Base-by-base conservation (phyloP, 2,329 filamentous ascomycete genomes). In the Phialophora chinensis region DNA sequence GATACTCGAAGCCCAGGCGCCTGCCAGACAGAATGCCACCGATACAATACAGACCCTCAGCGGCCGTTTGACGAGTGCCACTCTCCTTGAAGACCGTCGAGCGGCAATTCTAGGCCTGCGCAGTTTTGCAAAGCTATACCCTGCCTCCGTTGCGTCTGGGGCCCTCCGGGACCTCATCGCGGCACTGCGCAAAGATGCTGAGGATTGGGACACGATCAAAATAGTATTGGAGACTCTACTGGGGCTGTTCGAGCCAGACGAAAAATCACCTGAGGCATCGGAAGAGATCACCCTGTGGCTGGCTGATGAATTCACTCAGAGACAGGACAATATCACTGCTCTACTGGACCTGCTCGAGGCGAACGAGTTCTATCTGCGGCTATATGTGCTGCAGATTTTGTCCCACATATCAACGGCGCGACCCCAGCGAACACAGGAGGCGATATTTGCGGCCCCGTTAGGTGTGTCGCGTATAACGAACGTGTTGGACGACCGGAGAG, bases 281-380 rank as follows among this genome's bases (percentile, higher is more conserved):
- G 94, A 98, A 71, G 95, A 99, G 79, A 96, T 99, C 73, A 91
- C 91, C 20, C 83, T 98, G 31, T 99, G 95, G 93, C 85, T 99
- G 66, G 95, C 95, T 62, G 95, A 99, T 79, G 94, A 98, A 79
- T 99, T 99, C 77, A 97, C 95, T 38, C 93, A 97, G 86, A 89
- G 92, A 69, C 93, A 97, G 86, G 94, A 98, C 80, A 98, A 99
- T 78, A 94, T 97, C 68, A 94, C 92, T 1, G 83, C 95, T 17
- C 86, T 99, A 27, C 87, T 99, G 67, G 91, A 95, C 76, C 91
- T 99, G 63, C 85, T 99, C 71, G 94, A 97, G 72, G 88, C 90
- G 14, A 85, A 84, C 71, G 93, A 97, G 74, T 96, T 97, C 75
- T 97, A 96, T 79, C 91, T 92, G 25, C 90, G 94, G 27, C 86